Evolutionary conservation across 352 stramenopile genomes (phyloP), one percentile per base, ranked within the genome.

Genomic region (Globisporangium apiculatum): DNA sequence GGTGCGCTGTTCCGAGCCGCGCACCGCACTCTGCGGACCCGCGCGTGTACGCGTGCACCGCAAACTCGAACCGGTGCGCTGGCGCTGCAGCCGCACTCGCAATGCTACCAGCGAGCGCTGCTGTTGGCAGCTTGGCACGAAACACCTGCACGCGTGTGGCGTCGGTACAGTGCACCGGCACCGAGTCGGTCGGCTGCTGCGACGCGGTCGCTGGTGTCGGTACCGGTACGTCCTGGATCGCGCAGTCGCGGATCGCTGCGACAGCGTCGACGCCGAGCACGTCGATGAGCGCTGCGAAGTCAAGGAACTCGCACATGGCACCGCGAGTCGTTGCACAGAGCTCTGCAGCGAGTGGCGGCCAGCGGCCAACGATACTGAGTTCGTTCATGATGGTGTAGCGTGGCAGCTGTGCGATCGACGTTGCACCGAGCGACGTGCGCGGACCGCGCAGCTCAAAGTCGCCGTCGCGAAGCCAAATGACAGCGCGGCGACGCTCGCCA

Each of bases 71-170:
- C 9, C 72, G 63, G 43, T 85, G 75, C 10, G 62, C 58, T 15
- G 73, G 58, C 38, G 53, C n/a, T 37, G 48, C n/a, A 1, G 49
- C 24, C 2, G 24, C 24, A 31, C 24, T 31, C 24, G 24, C 24
- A 31, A 31, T 31, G 10, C 12, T 35, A 14, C 18, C 35, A 3
- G 15, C 42, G 5, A 62, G 36, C 57, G 17, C 42, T 31, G 15
- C 1, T 5, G 53, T 55, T 18, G 75, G 79, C 15, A 83, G 61
- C 53, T 86, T 80, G 0, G 62, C 72, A 7, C 67, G 65, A 43
- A 89, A 86, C 8, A 81, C 62, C 58, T 87, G 79, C 0, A 71
- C 79, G 40, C 76, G 65, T 0, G 61, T 75, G 31, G 48, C 51
- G 38, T 83, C 73, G 4, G 60, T 70, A 55, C 65, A 75, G 37